phyloP scores from a whole-genome alignment of 2,329 filamentous ascomycete species.

The Neurospora sp. region DNA sequence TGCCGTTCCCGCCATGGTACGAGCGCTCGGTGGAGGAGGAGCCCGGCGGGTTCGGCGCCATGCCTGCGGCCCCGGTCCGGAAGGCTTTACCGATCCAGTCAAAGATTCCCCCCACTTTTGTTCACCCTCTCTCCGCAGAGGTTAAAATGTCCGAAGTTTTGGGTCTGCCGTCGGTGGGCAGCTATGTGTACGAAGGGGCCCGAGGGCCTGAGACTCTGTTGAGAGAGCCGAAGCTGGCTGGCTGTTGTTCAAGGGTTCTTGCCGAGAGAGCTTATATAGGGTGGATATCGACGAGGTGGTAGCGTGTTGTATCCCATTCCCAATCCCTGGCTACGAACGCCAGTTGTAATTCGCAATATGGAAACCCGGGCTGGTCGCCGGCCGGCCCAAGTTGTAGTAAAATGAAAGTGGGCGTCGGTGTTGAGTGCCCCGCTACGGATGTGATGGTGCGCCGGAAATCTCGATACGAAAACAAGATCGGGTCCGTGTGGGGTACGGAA shows the following conservation, averaged over 20 bases:
- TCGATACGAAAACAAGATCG: background rate
- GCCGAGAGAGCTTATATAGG: background rate
- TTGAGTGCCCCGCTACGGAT: background rate
- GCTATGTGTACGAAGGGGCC: background rate
- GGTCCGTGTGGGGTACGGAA: background rate
- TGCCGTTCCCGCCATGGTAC: slow-evolving; percentile 34
- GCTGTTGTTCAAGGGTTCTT: background rate
- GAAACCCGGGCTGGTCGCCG: background rate
- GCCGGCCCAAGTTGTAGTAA: background rate
- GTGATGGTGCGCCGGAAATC: background rate
- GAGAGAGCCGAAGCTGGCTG: background rate
- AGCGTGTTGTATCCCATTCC: background rate
- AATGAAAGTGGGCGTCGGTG: background rate
- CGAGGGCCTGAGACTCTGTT: background rate
- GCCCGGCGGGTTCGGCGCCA: slow-evolving; percentile 25
- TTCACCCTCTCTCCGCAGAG: background rate
- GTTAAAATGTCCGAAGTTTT: background rate
- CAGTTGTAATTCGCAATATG: background rate
- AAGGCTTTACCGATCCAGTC: background rate
- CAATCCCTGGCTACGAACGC: background rate
- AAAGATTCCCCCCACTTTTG: background rate
- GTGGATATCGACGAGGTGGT: background rate
- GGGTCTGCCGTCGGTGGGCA: background rate
- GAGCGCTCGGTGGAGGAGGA: slow-evolving; percentile 13
- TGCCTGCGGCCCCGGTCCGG: slow-evolving; percentile 17